A percentile compares a stretch with the other conserved stretches of the same genome.
Conservation (phyloP, 1,284 basidiomycete species). For the Phellinidium pouzarii region DNA sequence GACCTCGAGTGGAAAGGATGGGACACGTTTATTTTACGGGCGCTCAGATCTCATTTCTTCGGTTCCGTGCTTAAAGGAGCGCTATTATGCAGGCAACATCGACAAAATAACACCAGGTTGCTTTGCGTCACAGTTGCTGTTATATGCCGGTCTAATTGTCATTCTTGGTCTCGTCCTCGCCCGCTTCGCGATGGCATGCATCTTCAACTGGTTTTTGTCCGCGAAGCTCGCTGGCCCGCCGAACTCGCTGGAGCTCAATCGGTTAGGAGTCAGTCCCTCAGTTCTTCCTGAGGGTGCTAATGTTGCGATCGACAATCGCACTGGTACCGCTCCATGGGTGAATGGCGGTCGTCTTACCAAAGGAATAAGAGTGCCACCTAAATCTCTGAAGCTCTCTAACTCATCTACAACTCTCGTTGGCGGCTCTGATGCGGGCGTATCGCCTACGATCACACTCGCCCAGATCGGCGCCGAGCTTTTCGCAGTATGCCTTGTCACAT, state of each 20-base stretch:
- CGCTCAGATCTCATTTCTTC: slow-evolving; percentile 58
- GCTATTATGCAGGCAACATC: slow-evolving; percentile 91
- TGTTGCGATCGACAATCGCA: slow-evolving; percentile 78
- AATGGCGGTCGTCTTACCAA: slow-evolving; percentile 46
- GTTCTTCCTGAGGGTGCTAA: slow-evolving; percentile 96
- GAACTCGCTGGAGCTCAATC: slow-evolving; percentile 56
- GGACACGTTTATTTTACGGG: slow-evolving; percentile 79
- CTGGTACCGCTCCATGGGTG: slow-evolving; percentile 93
- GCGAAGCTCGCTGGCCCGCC: slow-evolving; percentile 71
- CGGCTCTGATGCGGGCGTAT: slow-evolving; percentile 34
- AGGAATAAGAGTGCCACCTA: slow-evolving; percentile 33
- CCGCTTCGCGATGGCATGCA: slow-evolving; percentile 92
- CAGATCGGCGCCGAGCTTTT: slow-evolving; percentile 93
- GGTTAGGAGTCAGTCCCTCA: slow-evolving; percentile 83
- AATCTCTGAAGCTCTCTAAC: slow-evolving; percentile 40
- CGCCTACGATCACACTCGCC: slow-evolving; percentile 72
- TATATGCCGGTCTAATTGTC: slow-evolving; percentile 88
- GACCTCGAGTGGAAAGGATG: slow-evolving; percentile 73
- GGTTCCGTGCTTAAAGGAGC: slow-evolving; percentile 73
- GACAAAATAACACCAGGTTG: slow-evolving; percentile 97
- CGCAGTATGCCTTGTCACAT: slow-evolving; percentile 92
- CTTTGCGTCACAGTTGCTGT: slow-evolving; percentile 84
- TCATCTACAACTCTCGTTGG: slow-evolving; percentile 48
- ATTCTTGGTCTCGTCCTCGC: slow-evolving; percentile 87
- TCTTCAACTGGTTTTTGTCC: slow-evolving; percentile 96